Conservation (phyloP, 1,284 basidiomycete species). For the Malassezia restricta region DNA sequence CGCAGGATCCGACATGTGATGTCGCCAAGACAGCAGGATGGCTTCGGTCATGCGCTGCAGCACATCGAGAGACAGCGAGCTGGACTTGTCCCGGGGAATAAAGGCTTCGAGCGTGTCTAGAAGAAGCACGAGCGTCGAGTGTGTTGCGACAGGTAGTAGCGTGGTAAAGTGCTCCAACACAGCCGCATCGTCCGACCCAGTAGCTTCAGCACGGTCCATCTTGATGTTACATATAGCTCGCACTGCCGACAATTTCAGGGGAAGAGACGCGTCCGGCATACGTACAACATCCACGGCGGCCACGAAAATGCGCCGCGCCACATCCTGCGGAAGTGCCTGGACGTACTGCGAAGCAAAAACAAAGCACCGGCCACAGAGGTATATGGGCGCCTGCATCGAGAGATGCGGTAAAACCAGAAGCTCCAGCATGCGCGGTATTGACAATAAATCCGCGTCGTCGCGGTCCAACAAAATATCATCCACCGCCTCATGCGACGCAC, state of each 20-base stretch:
- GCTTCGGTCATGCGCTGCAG: slow-evolving; percentile 47
- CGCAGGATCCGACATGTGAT: slow-evolving; percentile 50
- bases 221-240: slow-evolving; percentile 48
- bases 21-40: slow-evolving; percentile 56
- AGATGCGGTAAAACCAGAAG: slow-evolving; percentile 69
- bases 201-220: slow-evolving; percentile 51
- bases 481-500: slow-evolving; percentile 66
- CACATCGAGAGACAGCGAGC: not conserved
- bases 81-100: slow-evolving; percentile 50
- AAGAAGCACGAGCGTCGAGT: slow-evolving; percentile 79
- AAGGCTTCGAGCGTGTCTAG: slow-evolving; percentile 70
- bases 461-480: slow-evolving; percentile 66
- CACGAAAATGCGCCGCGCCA: slow-evolving; percentile 58
- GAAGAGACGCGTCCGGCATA: slow-evolving; percentile 55
- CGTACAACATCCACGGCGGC: slow-evolving; percentile 78
- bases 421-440: slow-evolving; percentile 65
- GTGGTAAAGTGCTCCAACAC: slow-evolving; percentile 75
- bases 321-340: slow-evolving; percentile 57
- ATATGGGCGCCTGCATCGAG: slow-evolving; percentile 54
- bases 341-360: slow-evolving; percentile 86
- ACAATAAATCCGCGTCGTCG: slow-evolving; percentile 48
- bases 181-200: slow-evolving; percentile 57
- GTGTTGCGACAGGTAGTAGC: slow-evolving; percentile 64
- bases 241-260: slow-evolving; percentile 85
- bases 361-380: slow-evolving; percentile 84